Base-by-base conservation (phyloP, 257 asterid species). In the Avicennia marina region DNA sequence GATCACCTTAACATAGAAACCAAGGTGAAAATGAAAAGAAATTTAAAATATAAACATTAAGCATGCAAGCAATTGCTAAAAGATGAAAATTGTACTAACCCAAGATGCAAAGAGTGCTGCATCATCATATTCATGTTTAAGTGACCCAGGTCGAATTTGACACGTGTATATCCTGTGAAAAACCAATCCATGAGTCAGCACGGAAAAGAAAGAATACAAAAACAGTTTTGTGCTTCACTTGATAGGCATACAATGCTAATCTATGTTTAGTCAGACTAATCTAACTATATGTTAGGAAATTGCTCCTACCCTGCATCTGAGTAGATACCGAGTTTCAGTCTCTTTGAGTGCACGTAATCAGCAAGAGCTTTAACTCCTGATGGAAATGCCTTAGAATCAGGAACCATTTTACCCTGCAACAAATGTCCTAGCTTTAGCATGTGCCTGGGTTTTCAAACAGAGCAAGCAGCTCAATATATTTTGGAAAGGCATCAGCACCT, bases 231-330 rank as follows among this genome's bases (percentile, higher is more conserved):
- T 33, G 50, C 21, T 58, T 32, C 18, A 55, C 26, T n/a, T n/a
- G n/a, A n/a, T n/a, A n/a, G n/a, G n/a, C n/a, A n/a, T n/a, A 20
- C 12, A 7, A n/a, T 53, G 15, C 17, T 22, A 43, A 59, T 42
- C 20, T 36, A 36, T 24, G 21, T 41, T 25, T 53, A 53, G 50
- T 16, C 7, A 38, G 41, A 31, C 21, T 19, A 54, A 1, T 36
- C 7, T 11, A 17, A 13, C 31, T 0, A 55, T 27, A 36, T 17
- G 4, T 26, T 33, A 24, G 50, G 50, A 41, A 50, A 60, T 31
- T 32, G 27, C 16, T 26, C 82, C 48, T 83, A 86, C 95, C 95
- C 95, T 56, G 95, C 95, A 67, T 86, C 95, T 38, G 94, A 84
- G 64, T 86, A 86, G 62, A 86, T 79, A 41, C 95, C 94, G 4